Conservation (phyloP, 2,329 filamentous ascomycete species). For the Pseudofabraea citricarpa region DNA sequence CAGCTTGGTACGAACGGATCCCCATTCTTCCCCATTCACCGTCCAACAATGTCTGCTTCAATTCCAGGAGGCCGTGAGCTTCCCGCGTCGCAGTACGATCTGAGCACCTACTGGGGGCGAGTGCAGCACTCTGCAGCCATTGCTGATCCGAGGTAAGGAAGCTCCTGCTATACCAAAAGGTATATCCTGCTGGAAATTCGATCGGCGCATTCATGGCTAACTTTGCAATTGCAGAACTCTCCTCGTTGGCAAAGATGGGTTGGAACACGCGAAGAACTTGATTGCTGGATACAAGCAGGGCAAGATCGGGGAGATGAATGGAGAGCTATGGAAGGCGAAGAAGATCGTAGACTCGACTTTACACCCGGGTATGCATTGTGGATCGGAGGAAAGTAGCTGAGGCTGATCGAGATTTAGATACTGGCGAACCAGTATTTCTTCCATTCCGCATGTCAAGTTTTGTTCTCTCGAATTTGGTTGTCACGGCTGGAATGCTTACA, state of each 20-base stretch:
- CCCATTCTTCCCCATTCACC: neutral
- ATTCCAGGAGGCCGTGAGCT: conserved; percentile 70
- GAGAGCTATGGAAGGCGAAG: conserved; percentile 91
- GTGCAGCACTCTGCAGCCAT: conserved; percentile 86
- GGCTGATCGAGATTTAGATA: conserved; percentile 54
- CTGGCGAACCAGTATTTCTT: conserved; percentile 83
- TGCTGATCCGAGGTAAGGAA: conserved; percentile 86
- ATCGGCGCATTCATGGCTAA: conserved; percentile 16
- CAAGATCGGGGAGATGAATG: conserved; percentile 73
- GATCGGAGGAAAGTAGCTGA: neutral
- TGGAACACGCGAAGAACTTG: conserved; percentile 81
- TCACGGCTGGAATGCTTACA: conserved; percentile 95
- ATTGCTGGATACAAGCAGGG: conserved; percentile 85
- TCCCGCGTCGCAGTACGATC: conserved; percentile 86
- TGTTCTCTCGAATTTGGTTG: conserved; percentile 86
- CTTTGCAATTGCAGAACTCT: conserved; percentile 62
- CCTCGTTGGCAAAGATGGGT: conserved; percentile 69
- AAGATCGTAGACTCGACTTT: conserved; percentile 95
- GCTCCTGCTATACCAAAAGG: neutral
- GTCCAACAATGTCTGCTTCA: conserved; percentile 54
- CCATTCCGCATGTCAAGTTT: conserved; percentile 98
- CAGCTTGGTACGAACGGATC: neutral
- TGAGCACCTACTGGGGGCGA: conserved; percentile 90
- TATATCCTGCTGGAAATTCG: too few species aligned
- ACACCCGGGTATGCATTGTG: conserved; percentile 67